A percentile compares a stretch with the other conserved stretches of the same genome.
phyloP scores from a whole-genome alignment of 2,329 filamentous ascomycete species.

The Paraphaeosphaeria sporulosa region DNA sequence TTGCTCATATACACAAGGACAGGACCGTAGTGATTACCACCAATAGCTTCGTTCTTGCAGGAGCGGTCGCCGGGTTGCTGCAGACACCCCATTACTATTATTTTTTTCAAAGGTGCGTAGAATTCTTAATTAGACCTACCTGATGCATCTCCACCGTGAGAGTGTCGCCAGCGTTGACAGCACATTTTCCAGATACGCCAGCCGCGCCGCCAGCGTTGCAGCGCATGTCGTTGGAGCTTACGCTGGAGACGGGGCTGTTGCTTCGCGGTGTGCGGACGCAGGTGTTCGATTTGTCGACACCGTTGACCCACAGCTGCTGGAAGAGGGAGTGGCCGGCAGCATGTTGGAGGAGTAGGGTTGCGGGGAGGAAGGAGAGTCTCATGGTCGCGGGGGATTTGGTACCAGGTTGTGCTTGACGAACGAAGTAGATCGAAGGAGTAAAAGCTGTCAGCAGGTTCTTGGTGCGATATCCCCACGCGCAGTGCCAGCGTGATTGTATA shows the following conservation, averaged over 20 bases:
- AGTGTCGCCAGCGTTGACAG: slow-evolving; percentile 29
- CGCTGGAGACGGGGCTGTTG: slow-evolving; percentile 57
- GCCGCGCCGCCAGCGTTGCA: slow-evolving; percentile 45
- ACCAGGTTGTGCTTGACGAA: neutral
- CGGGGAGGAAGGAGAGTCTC: slow-evolving; percentile 25
- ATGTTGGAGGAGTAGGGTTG: slow-evolving; percentile 22
- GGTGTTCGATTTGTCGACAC: slow-evolving; percentile 45
- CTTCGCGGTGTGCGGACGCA: slow-evolving; percentile 28
- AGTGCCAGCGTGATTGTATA: neutral
- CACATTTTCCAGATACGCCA: slow-evolving; percentile 31
- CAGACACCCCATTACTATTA: slow-evolving; percentile 39
- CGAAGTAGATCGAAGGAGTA: neutral
- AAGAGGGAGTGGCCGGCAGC: slow-evolving; percentile 57
- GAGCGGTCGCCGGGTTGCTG: slow-evolving; percentile 33
- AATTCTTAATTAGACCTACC: slow-evolving; percentile 11
- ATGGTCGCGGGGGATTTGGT: slow-evolving; percentile 13
- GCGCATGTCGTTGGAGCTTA: slow-evolving; percentile 59
- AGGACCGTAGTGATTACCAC: slow-evolving; percentile 62
- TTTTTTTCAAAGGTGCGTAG: too few relatives aligned
- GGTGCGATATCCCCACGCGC: neutral
- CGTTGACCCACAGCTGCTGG: slow-evolving; percentile 55
- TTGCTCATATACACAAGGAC: slow-evolving; percentile 64
- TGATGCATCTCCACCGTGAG: slow-evolving; percentile 41
- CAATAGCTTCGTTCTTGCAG: slow-evolving; percentile 60
- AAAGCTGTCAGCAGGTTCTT: neutral